Base-by-base conservation (phyloP, 2,329 filamentous ascomycete species). In the Knoxdaviesia capensis region DNA sequence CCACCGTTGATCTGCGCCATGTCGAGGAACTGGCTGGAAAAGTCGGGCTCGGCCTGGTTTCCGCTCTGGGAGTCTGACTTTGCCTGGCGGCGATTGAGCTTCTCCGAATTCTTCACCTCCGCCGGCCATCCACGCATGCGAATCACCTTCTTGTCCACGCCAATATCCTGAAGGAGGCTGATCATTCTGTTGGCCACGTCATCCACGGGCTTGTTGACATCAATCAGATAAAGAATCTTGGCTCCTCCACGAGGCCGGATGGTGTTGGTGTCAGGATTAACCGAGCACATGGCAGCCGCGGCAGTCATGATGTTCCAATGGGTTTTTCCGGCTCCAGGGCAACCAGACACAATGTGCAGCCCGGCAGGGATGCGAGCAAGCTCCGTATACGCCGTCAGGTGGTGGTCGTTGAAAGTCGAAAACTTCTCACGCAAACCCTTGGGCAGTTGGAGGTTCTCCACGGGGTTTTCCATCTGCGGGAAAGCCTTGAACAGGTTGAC, bases 241-340 rank as follows among this genome's bases (percentile, higher is more conserved):
- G 52, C 53, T 8, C 31, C 28, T 11, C 32, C 30, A 28, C 31
- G 36, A 1, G 47, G 36, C 20, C 43, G 34, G 30, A 36, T 38
- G 3, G 31, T 36, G 30, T 39, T 38, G 3, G 31, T 36, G 29
- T 41, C 31, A 9, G 6, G 7, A 20, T 38, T 44, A 28, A 39
- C 1, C 4, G 36, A 36, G 4, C 43, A 31, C 11, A 44, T 56
- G 6, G 60, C 57, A 11, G 65, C 49, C 0, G 58, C 59, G 2
- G 62, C 53, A 3, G 64, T 48, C 1, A 61, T 50, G 48, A 66
- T 56, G 33, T 60, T 64, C 60, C 62, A 65, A 34, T 65, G 59
- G 0, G 64, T 67, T 40, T 68, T 68, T 0, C 64, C 64, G 0
- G 63, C 58, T 0, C 64, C 64, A 4, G 64, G 63, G 5, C 64